A percentile compares a stretch with the other conserved stretches of the same genome.
Conservation (phyloP, 148 eudicot genomes). For the Nepenthes mirabilis region DNA sequence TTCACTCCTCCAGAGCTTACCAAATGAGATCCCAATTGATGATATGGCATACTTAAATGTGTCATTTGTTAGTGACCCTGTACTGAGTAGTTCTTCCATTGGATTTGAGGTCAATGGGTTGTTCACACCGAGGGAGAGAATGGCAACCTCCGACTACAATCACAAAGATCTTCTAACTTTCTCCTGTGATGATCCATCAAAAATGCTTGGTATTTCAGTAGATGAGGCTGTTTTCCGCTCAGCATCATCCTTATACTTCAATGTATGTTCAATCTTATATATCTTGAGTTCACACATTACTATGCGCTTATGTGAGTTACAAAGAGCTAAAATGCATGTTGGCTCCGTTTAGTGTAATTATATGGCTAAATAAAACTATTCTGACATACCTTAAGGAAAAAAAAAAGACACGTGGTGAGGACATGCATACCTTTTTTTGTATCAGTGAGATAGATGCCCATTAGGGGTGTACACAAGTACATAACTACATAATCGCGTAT, state of each 20-base stretch:
- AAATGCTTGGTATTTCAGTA: slow-evolving; percentile 67
- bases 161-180: slow-evolving; percentile 17
- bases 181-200: slow-evolving; percentile 38
- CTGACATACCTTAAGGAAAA: too few species aligned
- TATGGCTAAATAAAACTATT: too few species aligned
- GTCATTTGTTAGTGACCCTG: slow-evolving; percentile 36
- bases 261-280: slow-evolving; percentile 22
- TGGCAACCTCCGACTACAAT: slow-evolving; percentile 3
- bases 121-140: slow-evolving; percentile 29
- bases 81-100: slow-evolving; percentile 44
- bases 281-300: not conserved
- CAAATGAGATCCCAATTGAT: slow-evolving; percentile 51
- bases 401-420: too few species aligned
- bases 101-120: slow-evolving; percentile 66
- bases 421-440: too few species aligned
- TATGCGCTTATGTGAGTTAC: too few species aligned
- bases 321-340: too few species aligned
- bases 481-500: too few species aligned
- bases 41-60: slow-evolving; percentile 50
- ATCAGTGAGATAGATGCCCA: too few species aligned
- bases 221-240: slow-evolving; percentile 64
- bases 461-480: too few species aligned
- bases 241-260: slow-evolving; percentile 48
- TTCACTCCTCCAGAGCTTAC: slow-evolving; percentile 42
- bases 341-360: too few species aligned